Base-by-base conservation (phyloP, 257 asterid species). In the Eucommia ulmoides region DNA sequence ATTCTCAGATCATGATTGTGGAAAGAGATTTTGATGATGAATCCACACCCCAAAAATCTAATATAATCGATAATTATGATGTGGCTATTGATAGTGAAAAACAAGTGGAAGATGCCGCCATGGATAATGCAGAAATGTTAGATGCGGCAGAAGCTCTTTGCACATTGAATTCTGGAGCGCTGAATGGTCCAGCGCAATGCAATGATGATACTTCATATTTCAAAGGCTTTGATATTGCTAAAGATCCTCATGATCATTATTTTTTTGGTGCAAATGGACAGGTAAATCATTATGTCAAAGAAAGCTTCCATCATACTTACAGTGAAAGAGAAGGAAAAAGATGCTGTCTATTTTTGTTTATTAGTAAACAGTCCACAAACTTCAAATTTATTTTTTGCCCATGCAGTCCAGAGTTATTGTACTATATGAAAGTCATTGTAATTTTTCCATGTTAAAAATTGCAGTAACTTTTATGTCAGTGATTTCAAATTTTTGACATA, bases 161-260 rank as follows among this genome's bases (percentile, higher is more conserved):
- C 54, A 74, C 64, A 59, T 59, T 65, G 60, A 70, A 68, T 50
- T 53, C 70, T 55, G 74, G 66, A 52, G 68, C 58, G 41, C 49
- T 65, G 50, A 63, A 44, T 67, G 67, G 62, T 59, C 53, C 54
- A 25, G 50, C 64, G 22, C 56, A 62, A 21, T 50, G 14, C 53
- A 68, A 66, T 56, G 69, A 61, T 60, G 49, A 58, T 46, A 47
- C 65, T 42, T 70, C 79, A 57, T 49, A 62, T 67, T 83, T 91
- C 76, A 83, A 74, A 67, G 79, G 93, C 25, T 91, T 91, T 66
- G 97, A 91, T 73, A 79, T 87, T 54, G 72, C 79, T 41, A 68
- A 69, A 59, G 91, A 81, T 69, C 97, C 99, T 46, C 56, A 56
- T 38, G 99, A 83, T 65, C 97, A 91, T 75, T 62, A 83, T 70